Conservation (phyloP, 2,329 filamentous ascomycete genomes). For the Sporothrix pseudoabietina region DNA sequence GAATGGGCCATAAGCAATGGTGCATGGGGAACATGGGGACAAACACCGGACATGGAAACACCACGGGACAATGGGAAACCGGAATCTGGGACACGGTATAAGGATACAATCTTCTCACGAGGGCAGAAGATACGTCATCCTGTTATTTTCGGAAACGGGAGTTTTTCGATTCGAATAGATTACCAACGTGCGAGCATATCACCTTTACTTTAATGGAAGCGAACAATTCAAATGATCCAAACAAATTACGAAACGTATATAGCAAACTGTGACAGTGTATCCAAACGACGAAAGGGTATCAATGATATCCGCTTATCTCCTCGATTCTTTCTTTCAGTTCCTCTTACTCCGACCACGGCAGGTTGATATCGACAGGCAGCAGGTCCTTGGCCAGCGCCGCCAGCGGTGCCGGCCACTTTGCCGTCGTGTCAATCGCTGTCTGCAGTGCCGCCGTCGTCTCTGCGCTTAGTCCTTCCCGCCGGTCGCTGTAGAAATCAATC, state of each 20-base stretch:
- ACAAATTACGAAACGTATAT: background rate
- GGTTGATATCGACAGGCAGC: conserved; percentile 53
- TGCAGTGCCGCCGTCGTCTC: conserved; percentile 45
- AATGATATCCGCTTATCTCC: background rate
- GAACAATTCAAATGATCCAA: background rate
- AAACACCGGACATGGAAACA: background rate
- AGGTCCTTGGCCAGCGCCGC: conserved; percentile 54
- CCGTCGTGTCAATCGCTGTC: conserved; percentile 42
- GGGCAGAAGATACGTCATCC: background rate
- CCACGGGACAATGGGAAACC: background rate
- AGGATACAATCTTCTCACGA: background rate
- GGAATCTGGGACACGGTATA: background rate
- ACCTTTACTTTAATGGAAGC: conserved; percentile 9
- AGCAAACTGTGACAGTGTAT: background rate
- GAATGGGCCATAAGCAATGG: background rate
- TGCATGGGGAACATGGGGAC: background rate
- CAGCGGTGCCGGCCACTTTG: conserved; percentile 53
- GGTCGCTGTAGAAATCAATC: conserved; percentile 73
- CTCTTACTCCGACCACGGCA: conserved; percentile 52
- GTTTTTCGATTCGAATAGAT: background rate
- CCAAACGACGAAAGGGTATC: background rate
- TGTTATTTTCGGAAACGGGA: background rate
- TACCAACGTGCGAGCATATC: conserved; percentile 25
- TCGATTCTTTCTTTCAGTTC: background rate
- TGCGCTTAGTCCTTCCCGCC: conserved; percentile 60